Evolutionary conservation across 2,329 filamentous ascomycete genomes (phyloP).

Genomic region (Torrubiellomyces zombiae): DNA sequence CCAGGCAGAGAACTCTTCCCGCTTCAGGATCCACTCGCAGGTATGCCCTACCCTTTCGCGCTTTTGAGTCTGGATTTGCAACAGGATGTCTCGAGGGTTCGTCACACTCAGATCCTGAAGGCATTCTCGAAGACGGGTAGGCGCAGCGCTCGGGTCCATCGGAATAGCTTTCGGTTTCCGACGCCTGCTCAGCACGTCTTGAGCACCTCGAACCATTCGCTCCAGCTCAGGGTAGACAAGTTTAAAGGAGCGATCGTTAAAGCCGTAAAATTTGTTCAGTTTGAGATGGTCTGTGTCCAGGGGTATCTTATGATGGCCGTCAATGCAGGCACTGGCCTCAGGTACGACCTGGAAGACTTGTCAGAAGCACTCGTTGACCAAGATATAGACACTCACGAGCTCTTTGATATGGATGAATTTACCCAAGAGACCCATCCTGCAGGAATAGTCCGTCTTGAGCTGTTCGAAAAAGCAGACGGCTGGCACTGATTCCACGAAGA

Average conservation of each 20-base stretch:
- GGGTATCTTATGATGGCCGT: conserved; percentile 4
- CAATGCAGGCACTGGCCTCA: conserved; percentile 5
- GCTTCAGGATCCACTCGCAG: conserved; percentile 5
- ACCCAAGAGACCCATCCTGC: conserved; percentile 1
- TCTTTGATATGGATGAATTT: conserved; percentile 1
- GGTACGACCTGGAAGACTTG: conserved; percentile 2
- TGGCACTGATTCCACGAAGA: conserved; percentile 4
- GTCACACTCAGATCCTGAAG: conserved; percentile 3
- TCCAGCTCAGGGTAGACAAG: conserved; percentile 4
- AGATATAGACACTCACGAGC: conserved; percentile 1
- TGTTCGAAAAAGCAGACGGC: conserved; percentile 4
- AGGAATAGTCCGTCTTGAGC: conserved; percentile 4
- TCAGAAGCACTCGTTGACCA: not conserved
- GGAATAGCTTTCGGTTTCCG: conserved; percentile 1
- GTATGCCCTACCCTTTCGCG: conserved; percentile 4
- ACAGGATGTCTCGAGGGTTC: conserved; percentile 3
- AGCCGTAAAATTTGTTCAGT: conserved; percentile 5
- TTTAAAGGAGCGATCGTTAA: conserved; percentile 5
- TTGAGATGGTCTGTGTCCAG: conserved; percentile 5
- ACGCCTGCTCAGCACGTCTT: not conserved
- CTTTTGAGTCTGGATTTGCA: conserved; percentile 2
- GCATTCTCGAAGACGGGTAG: conserved; percentile 1
- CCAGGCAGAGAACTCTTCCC: conserved; percentile 4
- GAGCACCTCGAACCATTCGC: conserved; percentile 1
- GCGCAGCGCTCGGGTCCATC: conserved; percentile 1